Conservation (phyloP, 441 rosid species). For the Populus hybrid region DNA sequence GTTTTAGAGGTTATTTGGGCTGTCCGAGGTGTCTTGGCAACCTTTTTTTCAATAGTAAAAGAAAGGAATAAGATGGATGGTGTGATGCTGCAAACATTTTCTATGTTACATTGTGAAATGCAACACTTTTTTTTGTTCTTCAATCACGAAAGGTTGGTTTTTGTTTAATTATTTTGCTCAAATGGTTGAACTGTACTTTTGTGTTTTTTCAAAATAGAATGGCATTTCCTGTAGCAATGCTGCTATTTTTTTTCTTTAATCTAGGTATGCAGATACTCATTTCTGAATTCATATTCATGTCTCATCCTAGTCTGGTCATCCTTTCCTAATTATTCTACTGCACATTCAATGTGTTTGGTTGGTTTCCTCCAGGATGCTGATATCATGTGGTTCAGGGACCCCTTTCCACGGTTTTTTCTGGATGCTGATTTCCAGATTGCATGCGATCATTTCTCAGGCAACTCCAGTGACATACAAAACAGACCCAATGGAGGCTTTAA, state of each 20-base stretch:
- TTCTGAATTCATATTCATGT: not conserved
- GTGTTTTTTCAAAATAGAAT: not conserved
- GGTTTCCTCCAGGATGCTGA: constrained; percentile 73
- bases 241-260: not conserved
- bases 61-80: not conserved
- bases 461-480: constrained; percentile 52
- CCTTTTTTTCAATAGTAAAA: not conserved
- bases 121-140: not conserved
- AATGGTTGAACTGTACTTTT: not conserved
- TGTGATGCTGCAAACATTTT: not conserved
- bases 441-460: constrained; percentile 68
- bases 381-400: constrained; percentile 92
- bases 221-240: not conserved
- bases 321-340: not conserved
- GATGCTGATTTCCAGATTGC: constrained; percentile 94
- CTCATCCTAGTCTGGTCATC: not conserved
- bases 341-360: constrained; percentile 14
- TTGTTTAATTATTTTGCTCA: not conserved
- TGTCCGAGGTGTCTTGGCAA: not conserved
- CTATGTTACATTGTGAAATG: not conserved
- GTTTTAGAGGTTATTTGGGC: not conserved
- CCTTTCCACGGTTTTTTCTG: constrained; percentile 64
- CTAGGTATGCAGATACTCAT: not conserved
- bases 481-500: constrained; percentile 79
- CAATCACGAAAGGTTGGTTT: not conserved